Conservation (phyloP, 1,139 yeast genomes). For the Lodderomyces elongisporus region DNA sequence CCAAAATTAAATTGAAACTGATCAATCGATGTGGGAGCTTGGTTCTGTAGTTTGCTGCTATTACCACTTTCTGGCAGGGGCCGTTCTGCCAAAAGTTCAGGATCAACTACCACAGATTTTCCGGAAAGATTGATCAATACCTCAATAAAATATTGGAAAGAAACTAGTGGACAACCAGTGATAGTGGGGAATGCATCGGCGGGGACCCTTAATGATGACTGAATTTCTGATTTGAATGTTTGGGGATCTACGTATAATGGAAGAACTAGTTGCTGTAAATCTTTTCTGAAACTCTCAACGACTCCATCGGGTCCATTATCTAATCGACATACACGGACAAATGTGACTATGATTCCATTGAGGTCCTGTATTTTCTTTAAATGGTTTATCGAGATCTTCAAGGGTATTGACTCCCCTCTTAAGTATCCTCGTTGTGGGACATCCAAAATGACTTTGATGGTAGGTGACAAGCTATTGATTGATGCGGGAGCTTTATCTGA, state of each 20-base stretch:
- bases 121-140: conserved; percentile 67
- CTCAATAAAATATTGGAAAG: conserved; percentile 82
- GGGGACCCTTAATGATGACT: conserved; percentile 67
- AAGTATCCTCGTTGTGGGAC: conserved; percentile 67
- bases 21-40: conserved; percentile 13
- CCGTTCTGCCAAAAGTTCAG: conserved; percentile 17
- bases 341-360: conserved; percentile 74
- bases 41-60: conserved; percentile 1
- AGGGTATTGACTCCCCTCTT: conserved; percentile 74
- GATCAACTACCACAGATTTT: conserved; percentile 31
- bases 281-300: conserved; percentile 78
- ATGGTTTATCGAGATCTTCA: conserved; percentile 62
- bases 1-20: conserved; percentile 30
- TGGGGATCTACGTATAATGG: conserved; percentile 78
- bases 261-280: conserved; percentile 68
- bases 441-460: conserved; percentile 52
- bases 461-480: conserved; percentile 12
- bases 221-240: conserved; percentile 52
- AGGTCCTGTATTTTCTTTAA: conserved; percentile 65
- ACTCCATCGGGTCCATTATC: conserved; percentile 61
- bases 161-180: conserved; percentile 63
- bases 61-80: conserved; percentile 8
- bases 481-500: conserved; percentile 1
- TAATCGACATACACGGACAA: conserved; percentile 76
- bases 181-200: conserved; percentile 86